phyloP scores from a whole-genome alignment of 2,329 filamentous ascomycete genomes.

The Moelleriella libera region DNA sequence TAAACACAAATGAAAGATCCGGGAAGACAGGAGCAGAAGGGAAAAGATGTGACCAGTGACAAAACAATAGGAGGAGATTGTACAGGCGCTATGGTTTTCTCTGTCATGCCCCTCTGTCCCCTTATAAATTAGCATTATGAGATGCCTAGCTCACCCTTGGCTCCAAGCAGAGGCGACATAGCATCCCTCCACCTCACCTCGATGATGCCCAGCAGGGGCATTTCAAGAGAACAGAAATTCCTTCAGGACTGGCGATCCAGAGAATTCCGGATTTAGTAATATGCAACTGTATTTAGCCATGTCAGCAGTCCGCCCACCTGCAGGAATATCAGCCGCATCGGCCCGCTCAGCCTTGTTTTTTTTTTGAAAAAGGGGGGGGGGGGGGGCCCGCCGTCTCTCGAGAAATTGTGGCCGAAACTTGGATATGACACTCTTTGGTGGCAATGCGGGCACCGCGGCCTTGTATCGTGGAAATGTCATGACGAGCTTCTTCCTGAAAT shows the following conservation, averaged over 20 bases:
- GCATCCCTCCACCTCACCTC: too few species aligned
- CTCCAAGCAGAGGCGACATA: too few species aligned
- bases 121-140: too few species aligned
- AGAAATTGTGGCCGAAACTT: constrained; percentile 76
- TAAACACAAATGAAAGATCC: too few species aligned
- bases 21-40: too few species aligned
- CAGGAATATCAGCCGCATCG: not conserved
- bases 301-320: constrained; percentile 4
- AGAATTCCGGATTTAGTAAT: constrained; percentile 10
- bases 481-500: constrained; percentile 59
- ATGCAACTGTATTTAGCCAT: constrained; percentile 6
- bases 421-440: constrained; percentile 82
- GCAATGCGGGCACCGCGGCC: constrained; percentile 75
- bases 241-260: constrained; percentile 10
- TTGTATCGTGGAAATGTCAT: constrained; percentile 72
- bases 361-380: too few species aligned
- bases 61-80: too few species aligned
- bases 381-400: constrained; percentile 52
- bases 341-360: not conserved
- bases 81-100: too few species aligned
- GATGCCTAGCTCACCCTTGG: too few species aligned
- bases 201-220: too few species aligned
- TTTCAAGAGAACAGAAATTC: constrained; percentile 9
- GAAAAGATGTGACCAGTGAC: too few species aligned
- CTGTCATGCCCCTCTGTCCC: too few species aligned